A percentile compares a stretch with the other conserved stretches of the same genome.
These are phyloP conservation scores for Chrysosporium keratinophilum DNA, from an alignment of 2,329 filamentous ascomycete genomes.

Conservation along the genomic window DNA sequence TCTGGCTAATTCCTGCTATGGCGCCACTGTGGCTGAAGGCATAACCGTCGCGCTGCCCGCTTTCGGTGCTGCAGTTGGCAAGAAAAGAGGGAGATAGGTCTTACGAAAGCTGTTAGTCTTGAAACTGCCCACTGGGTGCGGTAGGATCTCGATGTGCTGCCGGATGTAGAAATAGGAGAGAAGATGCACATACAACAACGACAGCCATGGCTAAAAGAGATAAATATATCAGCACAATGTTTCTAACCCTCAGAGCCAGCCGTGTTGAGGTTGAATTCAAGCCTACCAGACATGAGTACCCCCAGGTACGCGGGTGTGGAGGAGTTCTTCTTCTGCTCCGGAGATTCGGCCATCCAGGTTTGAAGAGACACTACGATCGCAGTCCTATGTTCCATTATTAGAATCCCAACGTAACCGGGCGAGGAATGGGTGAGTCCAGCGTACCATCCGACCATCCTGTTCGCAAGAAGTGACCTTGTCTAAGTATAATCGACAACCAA, in stretches of 20 bases:
- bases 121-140: background rate
- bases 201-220: constrained; percentile 48
- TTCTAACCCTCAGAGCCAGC: background rate
- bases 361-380: constrained; percentile 40
- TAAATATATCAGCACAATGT: background rate
- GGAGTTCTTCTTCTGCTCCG: constrained; percentile 47
- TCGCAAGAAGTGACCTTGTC: background rate
- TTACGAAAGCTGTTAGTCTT: constrained; percentile 19
- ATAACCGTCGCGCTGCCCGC: constrained; percentile 34
- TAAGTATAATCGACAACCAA: background rate
- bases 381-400: constrained; percentile 27
- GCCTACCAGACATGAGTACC: constrained; percentile 67
- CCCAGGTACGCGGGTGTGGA: constrained; percentile 63
- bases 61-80: constrained; percentile 44
- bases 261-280: background rate
- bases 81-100: constrained; percentile 56
- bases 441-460: constrained; percentile 55
- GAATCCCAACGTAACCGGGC: background rate
- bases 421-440: constrained; percentile 14
- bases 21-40: constrained; percentile 21
- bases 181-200: constrained; percentile 34
- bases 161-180: background rate
- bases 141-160: background rate
- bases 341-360: constrained; percentile 39
- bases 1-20: background rate